Base-by-base conservation (phyloP, 176 grass and related monocot species). In the Triticum turgidum region DNA sequence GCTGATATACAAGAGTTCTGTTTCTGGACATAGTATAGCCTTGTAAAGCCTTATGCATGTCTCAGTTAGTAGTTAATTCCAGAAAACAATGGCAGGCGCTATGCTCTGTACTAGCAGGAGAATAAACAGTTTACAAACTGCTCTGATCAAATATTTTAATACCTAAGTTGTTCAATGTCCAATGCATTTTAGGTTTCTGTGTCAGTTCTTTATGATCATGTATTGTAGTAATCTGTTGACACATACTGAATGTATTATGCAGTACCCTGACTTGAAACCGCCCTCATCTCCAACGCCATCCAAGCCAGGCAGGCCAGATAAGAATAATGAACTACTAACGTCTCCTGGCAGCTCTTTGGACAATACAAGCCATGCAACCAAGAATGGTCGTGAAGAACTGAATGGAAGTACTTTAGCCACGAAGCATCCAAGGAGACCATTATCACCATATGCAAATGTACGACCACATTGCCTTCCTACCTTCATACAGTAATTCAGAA, bases 391-490 rank as follows among this genome's bases (percentile, higher is more conserved):
- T 65, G 30, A 52, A 80, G 76, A 86, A 7, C 42, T 11, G 2
- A 81, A 72, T 59, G 77, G 44, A 79, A 92, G 47, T 85, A 61
- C 27, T 74, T 82, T 54, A 80, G 73, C 68, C 6, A 39, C 13
- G 6, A 91, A 89, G 35, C 32, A 18, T 85, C 29, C 73, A 7
- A 39, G 22, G 6, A 82, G 89, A 91, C 73, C 86, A 9, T 88
- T 87, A 58, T 91, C 88, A 5, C 93, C 93, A 56, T 95, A 92
- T 72, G 67, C 89, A 61, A 93, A 98, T 76, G 91, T 93, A 92
- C 81, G 91, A 66, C 78, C 25, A 14, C 25, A 3, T 83, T 34
- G 22, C 86, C 47, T 33, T 88, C 34, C 69, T 49, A 81, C 27
- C 65, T 15, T 35, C 24, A 32, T 11, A 61, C 8, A 61, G 15